phyloP scores from a whole-genome alignment of 192 early-diverging fungal species.

The Backusella sp. region DNA sequence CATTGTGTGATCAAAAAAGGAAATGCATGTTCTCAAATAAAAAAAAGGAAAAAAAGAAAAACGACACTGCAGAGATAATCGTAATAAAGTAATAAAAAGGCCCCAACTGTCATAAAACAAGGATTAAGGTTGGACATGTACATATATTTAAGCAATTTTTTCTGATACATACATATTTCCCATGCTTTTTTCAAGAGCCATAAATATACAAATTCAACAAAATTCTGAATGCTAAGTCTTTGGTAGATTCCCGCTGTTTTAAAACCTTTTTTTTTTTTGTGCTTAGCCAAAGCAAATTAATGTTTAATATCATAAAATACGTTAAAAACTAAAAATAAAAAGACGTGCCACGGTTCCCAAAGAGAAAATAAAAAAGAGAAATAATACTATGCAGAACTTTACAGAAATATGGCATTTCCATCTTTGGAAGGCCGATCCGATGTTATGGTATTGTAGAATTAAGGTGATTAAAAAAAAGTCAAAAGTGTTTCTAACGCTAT shows the following conservation, averaged over 20 bases:
- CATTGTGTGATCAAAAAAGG: neutral
- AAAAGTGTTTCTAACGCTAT: neutral
- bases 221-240: neutral
- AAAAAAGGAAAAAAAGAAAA: neutral
- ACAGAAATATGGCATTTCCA: neutral
- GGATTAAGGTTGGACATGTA: neutral
- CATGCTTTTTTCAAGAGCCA: neutral
- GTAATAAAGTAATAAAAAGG: neutral
- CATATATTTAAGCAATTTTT: neutral
- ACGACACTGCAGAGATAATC: neutral
- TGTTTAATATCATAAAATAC: too few relatives aligned
- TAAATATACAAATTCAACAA: neutral
- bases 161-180: neutral
- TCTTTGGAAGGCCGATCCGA: neutral
- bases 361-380: neutral
- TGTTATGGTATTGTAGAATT: neutral
- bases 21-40: neutral
- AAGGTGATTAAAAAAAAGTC: neutral
- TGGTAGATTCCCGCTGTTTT: neutral
- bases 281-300: neutral
- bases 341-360: neutral
- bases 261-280: neutral
- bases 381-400: neutral
- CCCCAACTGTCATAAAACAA: neutral
- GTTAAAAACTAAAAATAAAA: neutral